A percentile compares a stretch with the other conserved stretches of the same genome.
Evolutionary conservation across 2,329 filamentous ascomycete species (phyloP).

Genomic region (Aspergillus terreus): DNA sequence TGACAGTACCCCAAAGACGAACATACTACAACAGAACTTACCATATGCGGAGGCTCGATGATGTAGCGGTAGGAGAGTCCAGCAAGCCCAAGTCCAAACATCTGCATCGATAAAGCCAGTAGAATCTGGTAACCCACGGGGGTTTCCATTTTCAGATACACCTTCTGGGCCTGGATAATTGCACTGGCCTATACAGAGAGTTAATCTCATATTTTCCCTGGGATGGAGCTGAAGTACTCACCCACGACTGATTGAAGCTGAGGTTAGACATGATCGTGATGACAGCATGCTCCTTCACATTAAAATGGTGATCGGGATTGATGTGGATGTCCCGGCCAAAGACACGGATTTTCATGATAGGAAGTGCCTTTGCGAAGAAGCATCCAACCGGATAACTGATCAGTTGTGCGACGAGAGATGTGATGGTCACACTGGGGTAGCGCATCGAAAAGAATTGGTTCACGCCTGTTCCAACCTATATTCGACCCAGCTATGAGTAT

Average conservation of each 20-base stretch:
- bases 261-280: conserved; percentile 50
- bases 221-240: conserved; percentile 47
- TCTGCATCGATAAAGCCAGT: conserved; percentile 34
- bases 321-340: conserved; percentile 23
- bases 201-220: conserved; percentile 45
- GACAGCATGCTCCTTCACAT: conserved; percentile 47
- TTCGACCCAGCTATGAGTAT: background rate
- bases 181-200: conserved; percentile 42
- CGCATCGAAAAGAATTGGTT: conserved; percentile 48
- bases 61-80: conserved; percentile 34
- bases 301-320: conserved; percentile 45
- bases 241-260: conserved; percentile 44
- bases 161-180: conserved; percentile 38
- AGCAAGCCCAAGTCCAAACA: conserved; percentile 38
- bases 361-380: conserved; percentile 37
- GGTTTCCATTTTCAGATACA: conserved; percentile 36
- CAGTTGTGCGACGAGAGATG: conserved; percentile 45
- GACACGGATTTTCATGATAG: conserved; percentile 31
- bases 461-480: conserved; percentile 37
- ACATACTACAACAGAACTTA: conserved; percentile 1
- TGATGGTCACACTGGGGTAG: conserved; percentile 46
- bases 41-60: conserved; percentile 34
- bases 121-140: conserved; percentile 35
- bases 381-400: conserved; percentile 44
- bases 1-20: too few relatives aligned